phyloP scores from a whole-genome alignment of 2,329 filamentous ascomycete genomes.

The Aspergillus flavus region DNA sequence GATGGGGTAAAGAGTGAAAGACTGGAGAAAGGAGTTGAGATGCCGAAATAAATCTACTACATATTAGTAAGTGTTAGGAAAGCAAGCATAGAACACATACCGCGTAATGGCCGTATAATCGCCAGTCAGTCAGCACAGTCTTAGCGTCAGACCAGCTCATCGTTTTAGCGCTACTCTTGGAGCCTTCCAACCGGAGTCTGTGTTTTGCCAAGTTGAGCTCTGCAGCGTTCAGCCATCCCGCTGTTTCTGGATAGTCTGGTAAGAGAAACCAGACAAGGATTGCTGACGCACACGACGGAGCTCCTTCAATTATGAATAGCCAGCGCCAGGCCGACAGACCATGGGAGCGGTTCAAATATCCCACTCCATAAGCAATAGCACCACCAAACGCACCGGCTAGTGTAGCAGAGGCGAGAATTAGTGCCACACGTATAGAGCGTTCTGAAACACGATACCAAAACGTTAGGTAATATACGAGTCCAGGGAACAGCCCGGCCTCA shows the following conservation, averaged over 20 bases:
- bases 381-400: conserved; percentile 5
- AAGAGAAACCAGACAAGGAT: not conserved
- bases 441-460: conserved; percentile 7
- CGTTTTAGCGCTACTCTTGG: not conserved
- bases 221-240: not conserved
- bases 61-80: not conserved
- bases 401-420: conserved; percentile 4
- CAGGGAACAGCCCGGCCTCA: conserved; percentile 8
- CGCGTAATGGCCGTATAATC: not conserved
- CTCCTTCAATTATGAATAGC: conserved; percentile 6
- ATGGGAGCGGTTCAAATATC: not conserved
- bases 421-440: conserved; percentile 6
- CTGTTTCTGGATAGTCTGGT: not conserved
- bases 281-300: not conserved
- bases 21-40: not conserved
- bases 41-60: not conserved
- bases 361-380: not conserved
- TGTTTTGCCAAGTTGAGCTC: not conserved
- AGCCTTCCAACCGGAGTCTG: not conserved
- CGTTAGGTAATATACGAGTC: conserved; percentile 5
- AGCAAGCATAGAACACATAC: not conserved
- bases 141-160: not conserved
- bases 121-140: not conserved
- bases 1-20: not conserved
- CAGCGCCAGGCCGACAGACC: not conserved